Conservation (phyloP, 345 rosid species). For the Eucalyptus curtisii region DNA sequence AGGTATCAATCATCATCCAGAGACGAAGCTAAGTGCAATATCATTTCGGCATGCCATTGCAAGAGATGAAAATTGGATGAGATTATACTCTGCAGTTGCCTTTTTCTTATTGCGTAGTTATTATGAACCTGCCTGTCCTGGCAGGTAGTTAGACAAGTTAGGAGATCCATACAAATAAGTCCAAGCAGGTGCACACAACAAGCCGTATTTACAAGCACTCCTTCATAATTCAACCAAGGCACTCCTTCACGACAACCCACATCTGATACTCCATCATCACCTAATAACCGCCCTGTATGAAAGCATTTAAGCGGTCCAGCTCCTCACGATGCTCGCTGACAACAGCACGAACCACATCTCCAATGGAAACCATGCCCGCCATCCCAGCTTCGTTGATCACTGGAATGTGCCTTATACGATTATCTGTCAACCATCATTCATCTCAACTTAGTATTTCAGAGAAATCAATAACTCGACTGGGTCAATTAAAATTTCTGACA, state of each 20-base stretch:
- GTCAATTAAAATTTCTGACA: neutral
- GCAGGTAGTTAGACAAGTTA: neutral
- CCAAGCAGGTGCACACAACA: neutral
- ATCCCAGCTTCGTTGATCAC: slow-evolving; percentile 65
- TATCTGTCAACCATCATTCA: slow-evolving; percentile 34
- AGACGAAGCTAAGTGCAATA: neutral
- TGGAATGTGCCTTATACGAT: slow-evolving; percentile 95
- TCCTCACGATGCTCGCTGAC: slow-evolving; percentile 89
- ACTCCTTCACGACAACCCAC: neutral
- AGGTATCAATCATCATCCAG: neutral
- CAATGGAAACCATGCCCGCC: slow-evolving; percentile 98
- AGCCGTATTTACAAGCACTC: neutral
- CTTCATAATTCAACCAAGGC: neutral
- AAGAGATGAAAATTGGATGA: neutral
- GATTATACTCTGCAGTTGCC: neutral
- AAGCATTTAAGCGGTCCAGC: slow-evolving; percentile 83
- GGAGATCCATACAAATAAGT: neutral
- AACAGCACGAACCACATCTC: slow-evolving; percentile 99
- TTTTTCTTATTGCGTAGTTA: neutral
- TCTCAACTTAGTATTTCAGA: neutral
- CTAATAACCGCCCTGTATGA: slow-evolving; percentile 92
- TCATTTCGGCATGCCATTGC: neutral
- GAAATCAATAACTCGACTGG: neutral
- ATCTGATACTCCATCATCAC: neutral
- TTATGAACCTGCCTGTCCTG: neutral